Evolutionary conservation across 345 rosid species (phyloP), one percentile per base, ranked within the genome.

Genomic region (Euphorbia peplus): DNA sequence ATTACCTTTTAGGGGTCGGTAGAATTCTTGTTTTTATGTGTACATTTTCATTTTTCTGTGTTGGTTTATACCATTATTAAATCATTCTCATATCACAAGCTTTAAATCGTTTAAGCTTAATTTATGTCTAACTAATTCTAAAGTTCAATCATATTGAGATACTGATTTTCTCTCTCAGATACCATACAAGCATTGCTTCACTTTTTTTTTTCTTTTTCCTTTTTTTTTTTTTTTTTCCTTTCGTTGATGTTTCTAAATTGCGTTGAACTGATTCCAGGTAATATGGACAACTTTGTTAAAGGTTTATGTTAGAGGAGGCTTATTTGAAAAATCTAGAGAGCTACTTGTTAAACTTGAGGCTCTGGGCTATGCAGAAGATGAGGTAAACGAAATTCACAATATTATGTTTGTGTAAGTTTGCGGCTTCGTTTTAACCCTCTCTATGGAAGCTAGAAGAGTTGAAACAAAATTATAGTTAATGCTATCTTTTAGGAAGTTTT

Each of bases 221-320:
- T 9, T 18, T 47, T 47, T 58, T 60, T 47, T 19, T n/a, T 66
- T 24, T 60, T 10, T 35, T 46, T 37, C 11, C 35, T 5, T 8
- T 30, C 29, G 60, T 42, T 44, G 42, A 8, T 57, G 63, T 57
- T 63, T 48, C 42, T 76, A 16, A 42, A 46, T 70, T 61, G 64
- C 29, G 19, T 47, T 74, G 51, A 75, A 66, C 67, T 69, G 60
- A 56, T 72, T 81, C 69, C 89, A 93, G 98, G 95, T 93, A 67
- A 82, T 89, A 70, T 71, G 88, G 85, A 93, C 98, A 63, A 93
- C 97, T 57, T 67, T 91, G 73, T 78, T 93, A 35, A 93, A 93
- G 79, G 98, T 83, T 18, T 93, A 93, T 73, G 88, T 88, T 21
- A 84, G 86, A 84, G 96, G 97, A 74, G 92, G 95, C 29, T 72